Evolutionary conservation across 345 rosid genomes (phyloP).

Genomic region (Citrus cavaleriei): DNA sequence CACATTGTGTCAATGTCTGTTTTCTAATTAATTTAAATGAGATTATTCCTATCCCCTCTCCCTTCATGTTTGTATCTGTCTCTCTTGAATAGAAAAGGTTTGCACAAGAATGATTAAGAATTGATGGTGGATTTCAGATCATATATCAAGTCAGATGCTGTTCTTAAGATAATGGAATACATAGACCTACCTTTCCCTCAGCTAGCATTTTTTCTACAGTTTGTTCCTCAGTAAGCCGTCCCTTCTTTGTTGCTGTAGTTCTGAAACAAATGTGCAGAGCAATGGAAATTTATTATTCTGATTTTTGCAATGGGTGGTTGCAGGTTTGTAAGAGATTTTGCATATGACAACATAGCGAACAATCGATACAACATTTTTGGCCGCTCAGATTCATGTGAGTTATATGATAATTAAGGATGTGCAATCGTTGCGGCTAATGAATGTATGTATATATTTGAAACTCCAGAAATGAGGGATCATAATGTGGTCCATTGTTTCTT

Average conservation of each 20-base stretch:
- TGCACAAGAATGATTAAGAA: not conserved
- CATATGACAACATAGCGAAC: constrained; percentile 71
- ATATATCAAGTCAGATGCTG: constrained; percentile 80
- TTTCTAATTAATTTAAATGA: not conserved
- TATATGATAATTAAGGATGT: constrained; percentile 32
- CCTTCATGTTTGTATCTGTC: not conserved
- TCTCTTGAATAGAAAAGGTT: not conserved
- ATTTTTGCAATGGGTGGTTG: not conserved
- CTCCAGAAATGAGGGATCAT: not conserved
- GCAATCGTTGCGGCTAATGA: not conserved
- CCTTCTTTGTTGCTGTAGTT: not conserved
- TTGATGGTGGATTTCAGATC: constrained; percentile 49
- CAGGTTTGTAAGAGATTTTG: constrained; percentile 71
- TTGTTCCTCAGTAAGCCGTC: constrained; percentile 64
- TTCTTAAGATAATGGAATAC: constrained; percentile 80
- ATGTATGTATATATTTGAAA: not conserved
- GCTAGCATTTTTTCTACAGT: constrained; percentile 63
- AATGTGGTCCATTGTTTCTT: not conserved
- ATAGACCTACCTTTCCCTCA: constrained; percentile 84
- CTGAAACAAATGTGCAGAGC: not conserved
- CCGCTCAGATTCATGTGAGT: constrained; percentile 79
- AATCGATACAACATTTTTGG: constrained; percentile 75
- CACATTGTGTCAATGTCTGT: not conserved
- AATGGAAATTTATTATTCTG: not conserved
- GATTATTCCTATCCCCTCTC: not conserved